Evolutionary conservation across 176 grass and related monocot species (phyloP), one percentile per base, ranked within the genome.

Genomic region (Aegilops tauschii): DNA sequence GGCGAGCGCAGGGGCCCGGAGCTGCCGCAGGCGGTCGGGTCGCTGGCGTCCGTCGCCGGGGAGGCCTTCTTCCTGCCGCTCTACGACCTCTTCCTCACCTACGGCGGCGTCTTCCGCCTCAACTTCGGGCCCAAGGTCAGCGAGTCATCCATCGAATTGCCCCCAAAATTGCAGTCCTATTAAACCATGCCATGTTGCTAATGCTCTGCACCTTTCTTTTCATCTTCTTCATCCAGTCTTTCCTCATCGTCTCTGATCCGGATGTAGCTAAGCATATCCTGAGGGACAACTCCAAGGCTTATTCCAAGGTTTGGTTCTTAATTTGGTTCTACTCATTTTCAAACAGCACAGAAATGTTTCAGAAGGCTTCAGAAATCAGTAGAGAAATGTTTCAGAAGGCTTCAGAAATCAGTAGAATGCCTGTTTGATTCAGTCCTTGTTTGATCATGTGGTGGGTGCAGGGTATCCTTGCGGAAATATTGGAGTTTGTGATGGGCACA

Each of bases 81-180:
- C 3, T 99, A 99, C 12, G 97, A 96, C 29, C 97, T 99, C 49
- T 96, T 90, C 88, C 84, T 96, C 70, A 87, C 87, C 69, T 96
- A 99, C 83, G 97, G 97, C 63, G 97, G 97, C 58, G 94, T 99
- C 77, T 99, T 99, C 73, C 94, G 97, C 30, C 97, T 99, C 86
- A 94, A 86, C 27, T 93, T 99, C 21, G 97, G 97, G 0, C 97
- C 97, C 52, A 99, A 99, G 94, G 97, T 98, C 44, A 88, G 7
- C 44, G 4, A 0, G 1, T 37, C 78, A 45, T 63, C 1, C 5
- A 66, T 1, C 36, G 8, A 52, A 13, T 52, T 29, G 39, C 50
- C 71, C 65, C 16, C 39, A 12, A 54, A 21, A 9, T 9, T 16
- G 8, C 14, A 65, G 40, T 14, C 4, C 42, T 79, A 34, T 64